These are phyloP conservation scores for Wickerhamomyces sp. DNA, from an alignment of 1,139 yeast genomes.

Conservation along the genomic window DNA sequence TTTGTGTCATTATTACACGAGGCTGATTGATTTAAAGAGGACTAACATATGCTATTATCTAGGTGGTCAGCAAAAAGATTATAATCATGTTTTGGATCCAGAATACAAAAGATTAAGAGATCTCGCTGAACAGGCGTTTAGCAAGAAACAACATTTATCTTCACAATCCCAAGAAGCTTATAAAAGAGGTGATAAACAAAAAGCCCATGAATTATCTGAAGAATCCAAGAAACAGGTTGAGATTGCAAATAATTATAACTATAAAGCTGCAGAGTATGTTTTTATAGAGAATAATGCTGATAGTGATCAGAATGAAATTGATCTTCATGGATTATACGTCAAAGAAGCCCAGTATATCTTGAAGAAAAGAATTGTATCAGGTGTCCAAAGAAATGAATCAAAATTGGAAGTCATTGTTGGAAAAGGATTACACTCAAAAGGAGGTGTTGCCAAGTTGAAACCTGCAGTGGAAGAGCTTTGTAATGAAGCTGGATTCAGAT, in stretches of 20 bases:
- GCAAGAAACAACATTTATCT: constrained; percentile 50
- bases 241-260: constrained; percentile 66
- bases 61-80: constrained; percentile 41
- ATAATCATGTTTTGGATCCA: constrained; percentile 67
- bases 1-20: neutral
- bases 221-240: constrained; percentile 54
- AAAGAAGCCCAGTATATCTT: constrained; percentile 81
- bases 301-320: constrained; percentile 79
- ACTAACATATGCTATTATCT: neutral
- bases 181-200: constrained; percentile 62
- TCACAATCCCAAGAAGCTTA: constrained; percentile 74
- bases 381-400: constrained; percentile 53
- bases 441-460: constrained; percentile 80
- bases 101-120: constrained; percentile 62
- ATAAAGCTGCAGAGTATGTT: constrained; percentile 86
- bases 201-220: constrained; percentile 70
- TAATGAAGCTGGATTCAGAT: constrained; percentile 53
- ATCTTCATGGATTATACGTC: constrained; percentile 86
- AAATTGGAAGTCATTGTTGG: constrained; percentile 76
- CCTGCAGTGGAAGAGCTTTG: constrained; percentile 87
- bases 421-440: constrained; percentile 82
- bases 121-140: constrained; percentile 63
- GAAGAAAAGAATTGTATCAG: constrained; percentile 68
- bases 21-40: neutral
- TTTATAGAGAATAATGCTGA: constrained; percentile 86